These are phyloP conservation scores for Metarhizium brunneum DNA, from an alignment of 2,329 filamentous ascomycete genomes.

Conservation along the genomic window DNA sequence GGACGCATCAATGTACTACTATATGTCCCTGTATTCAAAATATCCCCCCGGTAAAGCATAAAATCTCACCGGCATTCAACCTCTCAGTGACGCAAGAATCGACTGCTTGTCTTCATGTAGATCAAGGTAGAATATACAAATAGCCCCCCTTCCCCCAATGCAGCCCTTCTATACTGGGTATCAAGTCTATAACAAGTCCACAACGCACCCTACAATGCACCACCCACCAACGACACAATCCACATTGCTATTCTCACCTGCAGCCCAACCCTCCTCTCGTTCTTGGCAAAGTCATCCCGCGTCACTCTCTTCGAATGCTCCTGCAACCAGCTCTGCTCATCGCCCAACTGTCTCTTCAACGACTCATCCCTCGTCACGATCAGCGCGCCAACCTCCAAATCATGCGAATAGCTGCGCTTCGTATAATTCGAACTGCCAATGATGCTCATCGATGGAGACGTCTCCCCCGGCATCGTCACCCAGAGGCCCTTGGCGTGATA, in stretches of 20 bases:
- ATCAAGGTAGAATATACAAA: not conserved
- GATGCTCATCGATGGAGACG: conserved; percentile 66
- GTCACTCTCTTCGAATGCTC: conserved; percentile 61
- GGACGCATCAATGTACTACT: not conserved
- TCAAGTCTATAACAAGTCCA: not conserved
- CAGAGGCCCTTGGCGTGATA: conserved; percentile 97
- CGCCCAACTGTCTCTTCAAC: conserved; percentile 62
- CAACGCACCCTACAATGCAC: conserved; percentile 55
- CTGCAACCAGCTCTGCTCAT: conserved; percentile 74
- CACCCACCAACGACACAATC: conserved; percentile 79
- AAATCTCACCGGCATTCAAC: not conserved
- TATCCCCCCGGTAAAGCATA: not conserved
- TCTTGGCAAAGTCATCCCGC: conserved; percentile 68
- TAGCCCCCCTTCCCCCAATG: not conserved
- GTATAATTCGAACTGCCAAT: conserved; percentile 95
- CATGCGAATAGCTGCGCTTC: conserved; percentile 81
- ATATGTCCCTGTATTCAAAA: not conserved
- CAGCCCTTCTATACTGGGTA: not conserved
- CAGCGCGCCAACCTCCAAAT: conserved; percentile 81
- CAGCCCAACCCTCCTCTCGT: conserved; percentile 75
- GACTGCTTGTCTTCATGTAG: no score
- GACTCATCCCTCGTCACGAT: conserved; percentile 71
- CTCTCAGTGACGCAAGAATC: no score
- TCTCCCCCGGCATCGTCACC: conserved; percentile 63
- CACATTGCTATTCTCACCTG: conserved; percentile 87